Evolutionary conservation across 2,329 filamentous ascomycete species (phyloP), one percentile per base, ranked within the genome.

Genomic region (Tolypocladium ovalisporum): DNA sequence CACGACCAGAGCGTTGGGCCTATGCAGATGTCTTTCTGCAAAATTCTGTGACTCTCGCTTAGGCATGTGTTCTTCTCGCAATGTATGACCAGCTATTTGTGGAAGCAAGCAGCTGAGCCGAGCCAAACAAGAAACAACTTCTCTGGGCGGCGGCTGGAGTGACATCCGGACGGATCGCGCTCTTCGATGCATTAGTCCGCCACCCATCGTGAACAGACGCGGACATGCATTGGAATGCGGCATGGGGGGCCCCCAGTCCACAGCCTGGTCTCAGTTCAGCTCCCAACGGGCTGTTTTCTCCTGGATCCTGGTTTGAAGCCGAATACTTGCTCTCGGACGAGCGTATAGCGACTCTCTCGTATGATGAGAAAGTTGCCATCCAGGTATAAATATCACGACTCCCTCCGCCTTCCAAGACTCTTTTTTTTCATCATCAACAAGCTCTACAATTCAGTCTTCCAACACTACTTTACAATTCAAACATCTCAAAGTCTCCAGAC

Each of bases 361-460:
- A 34, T 12, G 4, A 51, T n/a, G 4, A 22, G 29, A 51, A n/a
- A 7, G 29, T 5, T 3, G 29, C 15, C 22, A 15, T 29, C 15
- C 54, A 10, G 24, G 42, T 49, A 55, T 55, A 55, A 55, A 55
- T 55, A 55, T 49, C 39, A 27, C 40, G 19, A 13, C 42, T 49
- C 13, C 24, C 27, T 24, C 36, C 53, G 13, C 36, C 29, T 29
- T 42, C 37, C 47, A 27, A 54, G 29, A 42, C 6, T n/a, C 4
- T 17, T 40, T 36, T 9, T 4, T 44, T 9, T 55, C 54, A 24
- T 34, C 54, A 49, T 24, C 32, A 37, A 13, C 55, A 19, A 29
- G 22, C 29, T 53, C 47, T 37, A 22, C 24, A 34, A 34, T 24
- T 37, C 49, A 27, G 15, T 24, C 47, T 34, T 19, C n/a, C 32